Conservation (phyloP, 2,329 filamentous ascomycete species). For the Gaeumannomyces tritici region DNA sequence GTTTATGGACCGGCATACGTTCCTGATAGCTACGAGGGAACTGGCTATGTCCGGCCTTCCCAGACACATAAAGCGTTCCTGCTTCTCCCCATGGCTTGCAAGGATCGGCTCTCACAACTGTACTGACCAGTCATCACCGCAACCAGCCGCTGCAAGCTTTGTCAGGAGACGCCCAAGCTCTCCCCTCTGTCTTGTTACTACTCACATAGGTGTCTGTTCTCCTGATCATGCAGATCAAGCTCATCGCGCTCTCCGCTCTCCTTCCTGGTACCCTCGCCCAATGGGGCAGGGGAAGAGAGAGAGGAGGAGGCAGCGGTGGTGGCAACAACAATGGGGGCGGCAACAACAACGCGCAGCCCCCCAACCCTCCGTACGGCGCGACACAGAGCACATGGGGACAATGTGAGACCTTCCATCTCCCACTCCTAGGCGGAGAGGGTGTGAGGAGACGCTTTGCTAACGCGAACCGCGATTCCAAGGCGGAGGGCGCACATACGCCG, state of each 20-base stretch:
- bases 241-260: not conserved
- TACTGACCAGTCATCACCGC: not conserved
- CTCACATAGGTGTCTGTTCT: too few relatives aligned
- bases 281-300: not conserved
- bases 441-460: not conserved
- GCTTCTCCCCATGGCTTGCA: not conserved
- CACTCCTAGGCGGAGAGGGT: not conserved
- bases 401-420: not conserved
- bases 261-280: not conserved
- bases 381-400: not conserved
- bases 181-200: too few relatives aligned
- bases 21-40: too few relatives aligned
- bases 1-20: not conserved
- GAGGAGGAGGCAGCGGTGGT: too few relatives aligned
- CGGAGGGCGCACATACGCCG: slow-evolving; percentile 11
- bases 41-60: too few relatives aligned
- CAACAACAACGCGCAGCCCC: too few relatives aligned
- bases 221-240: not conserved
- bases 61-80: not conserved
- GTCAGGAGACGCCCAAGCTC: not conserved
- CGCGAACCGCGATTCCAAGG: slow-evolving; percentile 3
- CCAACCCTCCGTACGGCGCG: not conserved
- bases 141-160: not conserved
- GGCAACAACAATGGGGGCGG: too few relatives aligned
- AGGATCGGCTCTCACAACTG: not conserved